phyloP scores from a whole-genome alignment of 306 rosid genomes.

The Canavalia ensiformis region DNA sequence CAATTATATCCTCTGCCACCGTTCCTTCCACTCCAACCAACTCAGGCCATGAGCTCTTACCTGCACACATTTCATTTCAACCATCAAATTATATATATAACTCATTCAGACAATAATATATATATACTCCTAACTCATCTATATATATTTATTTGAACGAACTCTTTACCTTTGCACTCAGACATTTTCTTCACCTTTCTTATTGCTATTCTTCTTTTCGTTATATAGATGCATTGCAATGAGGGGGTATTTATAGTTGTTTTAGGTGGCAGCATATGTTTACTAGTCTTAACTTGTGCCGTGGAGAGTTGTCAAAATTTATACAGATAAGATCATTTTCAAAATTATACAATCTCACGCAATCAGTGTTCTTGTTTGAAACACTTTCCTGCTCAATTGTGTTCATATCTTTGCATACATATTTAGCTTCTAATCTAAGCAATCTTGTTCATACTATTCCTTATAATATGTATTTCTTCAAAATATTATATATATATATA shows the following conservation, averaged over 20 bases:
- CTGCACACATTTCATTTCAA: constrained; percentile 23
- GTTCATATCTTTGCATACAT: background rate
- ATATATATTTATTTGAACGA: background rate
- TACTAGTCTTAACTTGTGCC: background rate
- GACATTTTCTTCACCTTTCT: constrained; percentile 30
- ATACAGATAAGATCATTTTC: background rate
- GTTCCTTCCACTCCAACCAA: constrained; percentile 51
- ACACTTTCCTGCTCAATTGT: background rate
- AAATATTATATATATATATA: no score
- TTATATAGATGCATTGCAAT: constrained; percentile 11
- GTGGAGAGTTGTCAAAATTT: background rate
- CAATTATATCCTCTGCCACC: constrained; percentile 52
- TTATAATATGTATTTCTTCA: no score
- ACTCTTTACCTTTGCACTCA: background rate
- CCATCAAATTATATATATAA: background rate
- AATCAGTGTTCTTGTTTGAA: constrained; percentile 16
- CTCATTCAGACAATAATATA: no score
- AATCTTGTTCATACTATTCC: no score
- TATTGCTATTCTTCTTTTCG: background rate
- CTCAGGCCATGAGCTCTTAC: constrained; percentile 68
- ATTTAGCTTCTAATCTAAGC: no score
- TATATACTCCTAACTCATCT: background rate
- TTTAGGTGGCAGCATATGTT: background rate
- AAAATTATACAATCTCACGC: constrained; percentile 30
- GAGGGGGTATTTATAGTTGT: constrained; percentile 39